phyloP scores from a whole-genome alignment of 139 green algal genomes.

The Auxenochlorella pyrenoidosa region DNA sequence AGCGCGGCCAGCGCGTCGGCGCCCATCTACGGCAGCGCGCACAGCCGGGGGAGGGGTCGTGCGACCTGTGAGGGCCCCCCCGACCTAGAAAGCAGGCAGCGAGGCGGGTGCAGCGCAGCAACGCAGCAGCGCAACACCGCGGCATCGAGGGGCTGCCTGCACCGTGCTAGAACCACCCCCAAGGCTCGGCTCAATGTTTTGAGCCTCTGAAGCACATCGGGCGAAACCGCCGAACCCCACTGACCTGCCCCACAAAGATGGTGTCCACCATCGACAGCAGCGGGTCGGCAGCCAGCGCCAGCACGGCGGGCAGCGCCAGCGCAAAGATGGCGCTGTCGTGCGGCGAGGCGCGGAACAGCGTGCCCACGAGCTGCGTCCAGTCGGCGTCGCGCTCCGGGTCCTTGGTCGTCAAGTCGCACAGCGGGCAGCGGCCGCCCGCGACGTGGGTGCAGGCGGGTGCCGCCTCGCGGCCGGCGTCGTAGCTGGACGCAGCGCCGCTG shows the following conservation, averaged over 20 bases:
- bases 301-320: constrained; percentile 62
- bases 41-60: not conserved
- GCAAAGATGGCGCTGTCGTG: constrained; percentile 65
- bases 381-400: not conserved
- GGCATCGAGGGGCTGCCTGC: too few species aligned
- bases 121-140: not conserved
- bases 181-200: too few species aligned
- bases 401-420: constrained; percentile 27
- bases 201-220: too few species aligned
- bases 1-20: constrained; percentile 68
- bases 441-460: constrained; percentile 16
- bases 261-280: constrained; percentile 75
- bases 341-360: constrained; percentile 9
- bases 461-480: not conserved
- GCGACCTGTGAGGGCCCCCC: too few species aligned
- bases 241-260: constrained; percentile 66
- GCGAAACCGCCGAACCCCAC: too few species aligned
- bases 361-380: constrained; percentile 16
- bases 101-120: not conserved
- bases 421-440: constrained; percentile 4
- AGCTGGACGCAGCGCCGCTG: not conserved
- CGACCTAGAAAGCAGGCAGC: not conserved
- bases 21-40: constrained; percentile 42
- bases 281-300: constrained; percentile 77
- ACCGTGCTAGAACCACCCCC: too few species aligned